phyloP scores from a whole-genome alignment of 352 stramenopile genomes.

The Phytopythium mirpurense region DNA sequence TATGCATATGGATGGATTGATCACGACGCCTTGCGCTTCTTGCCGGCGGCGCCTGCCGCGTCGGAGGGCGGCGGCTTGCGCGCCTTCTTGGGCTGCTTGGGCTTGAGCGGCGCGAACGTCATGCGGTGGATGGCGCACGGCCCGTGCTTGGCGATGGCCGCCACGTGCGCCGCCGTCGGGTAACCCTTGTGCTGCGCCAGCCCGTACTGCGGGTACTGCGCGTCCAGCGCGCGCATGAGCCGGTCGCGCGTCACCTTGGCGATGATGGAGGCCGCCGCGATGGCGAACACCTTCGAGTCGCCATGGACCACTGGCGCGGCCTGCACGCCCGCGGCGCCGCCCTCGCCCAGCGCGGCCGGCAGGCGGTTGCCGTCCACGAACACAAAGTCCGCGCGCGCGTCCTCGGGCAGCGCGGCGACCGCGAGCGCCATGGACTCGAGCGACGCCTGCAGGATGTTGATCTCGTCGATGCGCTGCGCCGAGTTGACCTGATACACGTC shows the following conservation, averaged over 20 bases:
- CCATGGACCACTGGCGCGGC: slow-evolving; percentile 94
- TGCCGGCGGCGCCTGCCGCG: not conserved
- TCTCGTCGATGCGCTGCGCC: slow-evolving; percentile 93
- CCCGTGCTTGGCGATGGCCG: slow-evolving; percentile 85
- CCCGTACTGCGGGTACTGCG: slow-evolving; percentile 91
- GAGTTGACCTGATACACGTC: slow-evolving; percentile 29
- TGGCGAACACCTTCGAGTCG: slow-evolving; percentile 94
- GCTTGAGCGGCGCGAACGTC: slow-evolving; percentile 95
- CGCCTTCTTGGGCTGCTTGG: slow-evolving; percentile 28
- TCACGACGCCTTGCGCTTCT: not conserved
- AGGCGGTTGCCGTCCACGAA: slow-evolving; percentile 96
- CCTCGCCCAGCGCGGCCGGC: slow-evolving; percentile 72
- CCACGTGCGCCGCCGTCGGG: slow-evolving; percentile 91
- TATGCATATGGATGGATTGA: not conserved
- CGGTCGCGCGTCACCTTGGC: slow-evolving; percentile 97
- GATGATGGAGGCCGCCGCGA: slow-evolving; percentile 97
- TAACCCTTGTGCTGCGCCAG: slow-evolving; percentile 98
- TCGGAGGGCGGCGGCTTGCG: slow-evolving; percentile 7
- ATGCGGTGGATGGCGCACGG: slow-evolving; percentile 93
- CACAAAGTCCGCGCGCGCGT: slow-evolving; percentile 60
- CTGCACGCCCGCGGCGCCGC: slow-evolving; percentile 19
- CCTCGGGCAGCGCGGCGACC: slow-evolving; percentile 18
- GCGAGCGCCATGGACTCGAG: slow-evolving; percentile 90
- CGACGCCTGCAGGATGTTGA: slow-evolving; percentile 99
- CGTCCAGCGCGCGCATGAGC: slow-evolving; percentile 95